phyloP scores from a whole-genome alignment of 495 filamentous ascomycete genomes.

The Collariella sp. region DNA sequence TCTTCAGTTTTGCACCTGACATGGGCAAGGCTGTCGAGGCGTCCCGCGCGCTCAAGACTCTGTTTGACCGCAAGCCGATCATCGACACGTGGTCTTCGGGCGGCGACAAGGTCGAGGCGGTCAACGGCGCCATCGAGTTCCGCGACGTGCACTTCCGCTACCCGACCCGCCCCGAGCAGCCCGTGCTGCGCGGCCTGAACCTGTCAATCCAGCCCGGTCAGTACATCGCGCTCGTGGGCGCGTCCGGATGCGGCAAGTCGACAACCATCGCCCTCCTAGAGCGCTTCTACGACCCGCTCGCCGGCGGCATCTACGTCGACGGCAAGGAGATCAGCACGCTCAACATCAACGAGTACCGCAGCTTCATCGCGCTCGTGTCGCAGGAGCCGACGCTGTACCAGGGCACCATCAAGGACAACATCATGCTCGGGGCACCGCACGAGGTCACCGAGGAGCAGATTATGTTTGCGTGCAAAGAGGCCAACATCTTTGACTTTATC shows the following conservation, averaged over 20 bases:
- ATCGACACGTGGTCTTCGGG: slow-evolving; percentile 61
- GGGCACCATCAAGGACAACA: slow-evolving; percentile 53
- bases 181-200: slow-evolving; percentile 46
- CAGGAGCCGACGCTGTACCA: slow-evolving; percentile 55
- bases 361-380: slow-evolving; percentile 51
- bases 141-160: slow-evolving; percentile 56
- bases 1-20: slow-evolving; percentile 34
- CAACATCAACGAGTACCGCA: slow-evolving; percentile 48
- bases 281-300: slow-evolving; percentile 54
- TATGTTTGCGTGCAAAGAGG: slow-evolving; percentile 51
- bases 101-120: slow-evolving; percentile 48
- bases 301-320: slow-evolving; percentile 51
- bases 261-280: slow-evolving; percentile 63
- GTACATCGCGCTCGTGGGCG: slow-evolving; percentile 63
- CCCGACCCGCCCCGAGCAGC: slow-evolving; percentile 47
- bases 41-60: slow-evolving; percentile 29
- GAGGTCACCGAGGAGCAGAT: slow-evolving; percentile 46
- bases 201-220: slow-evolving; percentile 57
- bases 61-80: slow-evolving; percentile 31
- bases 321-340: slow-evolving; percentile 43
- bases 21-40: slow-evolving; percentile 33
- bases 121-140: slow-evolving; percentile 51
- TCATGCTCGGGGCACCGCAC: slow-evolving; percentile 44
- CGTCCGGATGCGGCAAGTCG: slow-evolving; percentile 68
- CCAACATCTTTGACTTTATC: slow-evolving; percentile 62